Evolutionary conservation across 345 rosid species (phyloP), one percentile per base, ranked within the genome.

Genomic region (Combretum micranthum): DNA sequence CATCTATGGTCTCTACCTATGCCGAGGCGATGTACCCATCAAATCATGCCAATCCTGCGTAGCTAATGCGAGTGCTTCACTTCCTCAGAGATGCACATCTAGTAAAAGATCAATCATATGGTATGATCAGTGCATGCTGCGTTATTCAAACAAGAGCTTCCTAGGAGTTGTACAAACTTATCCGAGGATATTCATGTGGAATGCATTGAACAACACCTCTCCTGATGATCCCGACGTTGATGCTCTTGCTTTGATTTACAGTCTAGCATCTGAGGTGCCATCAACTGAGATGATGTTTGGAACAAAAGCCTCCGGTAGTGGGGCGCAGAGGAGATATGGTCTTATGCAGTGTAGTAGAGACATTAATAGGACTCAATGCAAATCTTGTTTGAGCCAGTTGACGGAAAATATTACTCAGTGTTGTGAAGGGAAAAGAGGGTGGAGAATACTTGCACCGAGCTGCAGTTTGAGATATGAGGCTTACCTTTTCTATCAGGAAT

Each of bases 281-380:
- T 9, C n/a, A 10, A 15, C 21, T 9, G 11, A 44, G 3, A 56
- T 15, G 26, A 51, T 61, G 66, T 72, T 25, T 15, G 60, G 44
- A n/a, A 61, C 55, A 3, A 3, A 46, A 0, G 61, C 64, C 12
- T 60, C 44, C 12, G 44, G n/a, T 13, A 26, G 2, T 1, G 26
- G 17, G 20, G 3, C 26, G 3, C 39, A 15, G 39, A 17, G 21
- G 2, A 50, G 68, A 39, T 79, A 66, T 57, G 78, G 70, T 9
- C 7, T 79, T 61, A 62, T 8, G 12, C 80, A 75, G 68, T 75
- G 80, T 42, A 69, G 52, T 15, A 70, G 70, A 57, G 80, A 79
- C 56, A 21, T 79, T 14, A 58, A 59, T n/a, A 47, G 64, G 0
- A 57, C 47, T 19, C 13, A 4, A 2, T 75, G 78, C 47, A 0